Base-by-base conservation (phyloP, 2,329 filamentous ascomycete genomes). In the Colletotrichum nymphaeae region DNA sequence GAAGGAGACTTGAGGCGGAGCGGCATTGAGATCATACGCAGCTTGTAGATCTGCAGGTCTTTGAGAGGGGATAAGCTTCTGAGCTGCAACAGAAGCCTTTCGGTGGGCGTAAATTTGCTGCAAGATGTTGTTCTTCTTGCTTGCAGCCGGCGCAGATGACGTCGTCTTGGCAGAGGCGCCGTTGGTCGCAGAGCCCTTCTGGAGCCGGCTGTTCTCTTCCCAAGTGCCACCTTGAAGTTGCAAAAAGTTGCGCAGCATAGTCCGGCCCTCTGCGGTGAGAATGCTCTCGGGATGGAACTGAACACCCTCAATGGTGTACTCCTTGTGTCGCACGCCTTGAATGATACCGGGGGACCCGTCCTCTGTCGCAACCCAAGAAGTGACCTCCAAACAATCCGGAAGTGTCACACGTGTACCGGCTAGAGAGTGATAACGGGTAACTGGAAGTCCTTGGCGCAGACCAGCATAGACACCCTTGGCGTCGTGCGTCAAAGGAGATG, bases 281-380 rank as follows among this genome's bases (percentile, higher is more conserved):
- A 99, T 99, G 81, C 96, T 98, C 84, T 99, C 97, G 0, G 97
- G 97, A 78, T 99, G 97, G 78, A 98, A 99, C 80, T 99, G 97
- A 19, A 99, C 97, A 53, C 95, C 97, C 82, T 99, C 97, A n/a
- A 98, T 88, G 1, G 94, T 90, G 78, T 93, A 93, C 79, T 97
- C 90, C 85, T 96, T 98, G 86, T 99, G 97, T 58, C 97, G 92
- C 58, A 99, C 94, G 59, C 97, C 97, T 93, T 98, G 98, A 78
- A 99, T 99, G 73, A 98, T 92, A 35, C 94, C 94, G 76, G 93
- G 95, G 35, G 91, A 91, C 64, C 92, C 92, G 80, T 95, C 94
- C 19, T 92, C 91, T 76, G 91, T 91, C 37, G 92, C 89, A 67
- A 97, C 95, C 93, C 95, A 98, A 57, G 97, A 98, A 1, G 95